Conservation (phyloP, 2,329 filamentous ascomycete species). For the Sarocladiaceae sp. region DNA sequence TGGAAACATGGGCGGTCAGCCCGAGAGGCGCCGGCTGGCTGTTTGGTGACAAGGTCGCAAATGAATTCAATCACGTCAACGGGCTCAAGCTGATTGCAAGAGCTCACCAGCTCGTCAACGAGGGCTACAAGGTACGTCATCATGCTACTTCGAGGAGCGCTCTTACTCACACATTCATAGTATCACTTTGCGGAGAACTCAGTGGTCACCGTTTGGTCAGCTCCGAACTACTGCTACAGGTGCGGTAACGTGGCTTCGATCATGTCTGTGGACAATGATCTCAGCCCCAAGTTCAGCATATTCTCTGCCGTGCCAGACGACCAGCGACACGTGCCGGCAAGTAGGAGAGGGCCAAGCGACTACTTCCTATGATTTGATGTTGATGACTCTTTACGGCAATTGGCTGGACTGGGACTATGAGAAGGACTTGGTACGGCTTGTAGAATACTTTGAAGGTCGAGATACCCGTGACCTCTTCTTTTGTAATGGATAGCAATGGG, state of each 20-base stretch:
- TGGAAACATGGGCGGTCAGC: constrained; percentile 93
- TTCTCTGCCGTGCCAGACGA: constrained; percentile 88
- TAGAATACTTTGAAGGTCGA: constrained; percentile 36
- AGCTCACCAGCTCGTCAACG: constrained; percentile 97
- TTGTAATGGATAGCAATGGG: constrained; percentile 24
- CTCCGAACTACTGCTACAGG: constrained; percentile 91
- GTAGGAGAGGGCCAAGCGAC: constrained; percentile 61
- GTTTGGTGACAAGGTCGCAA: constrained; percentile 95
- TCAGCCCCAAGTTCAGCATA: constrained; percentile 88
- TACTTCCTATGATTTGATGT: constrained; percentile 58
- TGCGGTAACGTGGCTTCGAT: constrained; percentile 97
- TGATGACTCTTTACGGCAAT: constrained; percentile 12
- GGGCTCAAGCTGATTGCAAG: constrained; percentile 92
- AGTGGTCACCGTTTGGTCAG: constrained; percentile 97
- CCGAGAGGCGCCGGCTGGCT: constrained; percentile 96
- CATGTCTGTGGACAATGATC: constrained; percentile 82
- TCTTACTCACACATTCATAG: constrained; percentile 30
- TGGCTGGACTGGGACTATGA: not conserved
- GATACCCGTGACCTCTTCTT: constrained; percentile 31
- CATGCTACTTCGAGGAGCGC: not conserved
- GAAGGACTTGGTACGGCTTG: constrained; percentile 24
- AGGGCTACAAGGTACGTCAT: constrained; percentile 81
- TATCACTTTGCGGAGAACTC: constrained; percentile 96
- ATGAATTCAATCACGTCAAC: constrained; percentile 96
- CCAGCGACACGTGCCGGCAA: constrained; percentile 73